A percentile compares a stretch with the other conserved stretches of the same genome.
Conservation (phyloP, 371 early-diverging fungal genomes). For the Mucor mucedo region DNA sequence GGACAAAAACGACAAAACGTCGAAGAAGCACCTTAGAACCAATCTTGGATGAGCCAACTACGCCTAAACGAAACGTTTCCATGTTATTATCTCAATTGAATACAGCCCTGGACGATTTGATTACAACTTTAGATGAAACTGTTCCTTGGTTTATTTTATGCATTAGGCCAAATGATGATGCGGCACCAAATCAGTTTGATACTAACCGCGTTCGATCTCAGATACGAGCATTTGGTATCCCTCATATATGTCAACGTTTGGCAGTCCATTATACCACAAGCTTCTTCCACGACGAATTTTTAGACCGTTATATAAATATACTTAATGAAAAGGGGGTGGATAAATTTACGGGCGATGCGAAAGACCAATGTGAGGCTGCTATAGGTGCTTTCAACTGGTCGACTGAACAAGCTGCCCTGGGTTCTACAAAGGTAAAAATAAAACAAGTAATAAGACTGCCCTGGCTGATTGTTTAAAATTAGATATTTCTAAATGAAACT, state of each 20-base stretch:
- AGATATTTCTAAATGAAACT: constrained; percentile 71
- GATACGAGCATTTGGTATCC: constrained; percentile 61
- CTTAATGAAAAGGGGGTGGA: constrained; percentile 19
- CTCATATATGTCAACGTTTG: constrained; percentile 43
- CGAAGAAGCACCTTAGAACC: constrained; percentile 21
- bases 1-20: constrained; percentile 41
- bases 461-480: not conserved
- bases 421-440: constrained; percentile 58
- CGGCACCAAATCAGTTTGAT: constrained; percentile 67
- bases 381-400: constrained; percentile 71
- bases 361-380: constrained; percentile 62
- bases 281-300: constrained; percentile 48
- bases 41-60: not conserved
- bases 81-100: constrained; percentile 64
- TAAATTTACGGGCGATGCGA: not conserved
- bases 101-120: constrained; percentile 76
- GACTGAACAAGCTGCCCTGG: constrained; percentile 70
- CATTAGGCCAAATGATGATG: constrained; percentile 74
- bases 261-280: constrained; percentile 60
- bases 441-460: not conserved
- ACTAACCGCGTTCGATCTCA: constrained; percentile 65
- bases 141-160: constrained; percentile 90
- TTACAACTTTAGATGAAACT: constrained; percentile 83
- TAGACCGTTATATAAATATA: constrained; percentile 58
- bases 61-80: constrained; percentile 12